Evolutionary conservation across 73 alveolate species (phyloP).

Genomic region (Tetrahymena elliotti): DNA sequence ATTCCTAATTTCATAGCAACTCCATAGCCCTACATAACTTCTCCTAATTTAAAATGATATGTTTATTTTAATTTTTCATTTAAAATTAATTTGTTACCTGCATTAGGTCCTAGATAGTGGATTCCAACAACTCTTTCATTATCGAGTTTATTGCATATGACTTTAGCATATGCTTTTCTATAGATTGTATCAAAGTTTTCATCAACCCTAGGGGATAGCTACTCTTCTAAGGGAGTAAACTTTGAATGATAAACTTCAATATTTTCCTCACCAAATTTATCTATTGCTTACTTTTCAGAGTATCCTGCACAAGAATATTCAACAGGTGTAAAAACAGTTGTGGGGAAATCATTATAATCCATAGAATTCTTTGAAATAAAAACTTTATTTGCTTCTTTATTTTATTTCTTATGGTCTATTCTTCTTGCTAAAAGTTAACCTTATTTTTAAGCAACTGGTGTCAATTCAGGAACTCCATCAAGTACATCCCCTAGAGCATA

Average conservation of each 20-base stretch:
- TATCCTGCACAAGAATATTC: constrained; percentile 86
- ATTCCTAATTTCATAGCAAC: constrained; percentile 92
- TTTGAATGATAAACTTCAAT: constrained; percentile 85
- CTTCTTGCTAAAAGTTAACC: constrained; percentile 64
- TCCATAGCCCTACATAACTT: constrained; percentile 86
- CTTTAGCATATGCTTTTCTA: constrained; percentile 62
- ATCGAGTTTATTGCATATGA: constrained; percentile 53
- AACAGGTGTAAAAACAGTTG: constrained; percentile 78
- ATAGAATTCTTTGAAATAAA: constrained; percentile 32
- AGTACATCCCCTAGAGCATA: constrained; percentile 66
- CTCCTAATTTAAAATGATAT: constrained; percentile 35
- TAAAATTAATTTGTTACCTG: constrained; percentile 1
- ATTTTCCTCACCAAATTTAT: constrained; percentile 69
- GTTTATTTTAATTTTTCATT: neutral
- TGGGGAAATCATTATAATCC: constrained; percentile 77
- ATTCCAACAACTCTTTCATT: constrained; percentile 75
- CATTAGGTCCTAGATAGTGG: constrained; percentile 81
- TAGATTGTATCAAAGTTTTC: constrained; percentile 18
- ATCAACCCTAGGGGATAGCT: constrained; percentile 12
- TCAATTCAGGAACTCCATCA: constrained; percentile 60
- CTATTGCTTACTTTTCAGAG: constrained; percentile 75
- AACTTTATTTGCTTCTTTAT: neutral
- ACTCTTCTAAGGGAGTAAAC: constrained; percentile 70
- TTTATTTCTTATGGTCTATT: constrained; percentile 18
- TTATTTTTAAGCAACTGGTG: constrained; percentile 63